Evolutionary conservation across 805 yeast species (phyloP).

Genomic region (Candida coquimbonensis): DNA sequence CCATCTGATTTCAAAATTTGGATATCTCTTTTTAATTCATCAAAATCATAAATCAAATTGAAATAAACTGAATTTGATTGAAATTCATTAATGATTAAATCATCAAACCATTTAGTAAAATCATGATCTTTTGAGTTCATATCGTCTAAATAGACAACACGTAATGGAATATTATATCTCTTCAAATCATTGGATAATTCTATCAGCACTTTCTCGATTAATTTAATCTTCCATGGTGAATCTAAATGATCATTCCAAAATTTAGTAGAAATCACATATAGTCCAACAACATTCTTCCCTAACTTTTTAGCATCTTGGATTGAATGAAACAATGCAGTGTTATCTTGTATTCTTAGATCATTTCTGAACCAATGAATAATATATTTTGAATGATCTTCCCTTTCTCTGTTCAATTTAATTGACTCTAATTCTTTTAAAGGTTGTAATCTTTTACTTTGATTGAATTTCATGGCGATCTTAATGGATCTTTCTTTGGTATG

Average conservation of each 20-base stretch:
- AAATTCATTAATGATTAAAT: slow-evolving; percentile 9
- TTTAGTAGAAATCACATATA: slow-evolving; percentile 35
- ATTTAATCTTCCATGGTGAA: slow-evolving; percentile 35
- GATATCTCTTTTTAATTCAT: slow-evolving; percentile 28
- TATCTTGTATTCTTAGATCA: slow-evolving; percentile 41
- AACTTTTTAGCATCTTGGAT: slow-evolving; percentile 25
- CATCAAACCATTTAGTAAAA: slow-evolving; percentile 20
- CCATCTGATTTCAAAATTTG: slow-evolving; percentile 14
- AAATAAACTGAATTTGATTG: slow-evolving; percentile 17
- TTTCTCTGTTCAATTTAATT: neutral
- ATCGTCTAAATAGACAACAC: slow-evolving; percentile 21
- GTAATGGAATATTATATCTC: slow-evolving; percentile 31
- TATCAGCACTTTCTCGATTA: slow-evolving; percentile 29
- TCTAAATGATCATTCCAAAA: slow-evolving; percentile 36
- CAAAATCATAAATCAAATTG: slow-evolving; percentile 30
- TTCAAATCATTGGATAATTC: slow-evolving; percentile 26
- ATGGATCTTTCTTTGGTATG: neutral
- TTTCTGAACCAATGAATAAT: slow-evolving; percentile 39
- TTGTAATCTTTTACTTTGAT: neutral
- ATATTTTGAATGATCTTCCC: neutral
- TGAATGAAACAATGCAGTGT: slow-evolving; percentile 33
- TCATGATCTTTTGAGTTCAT: slow-evolving; percentile 1
- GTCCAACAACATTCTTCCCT: slow-evolving; percentile 30
- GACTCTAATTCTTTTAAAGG: neutral
- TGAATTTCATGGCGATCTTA: neutral